Evolutionary conservation across 192 early-diverging fungal genomes (phyloP).

Genomic region (Phycomyces blakesleeanus): DNA sequence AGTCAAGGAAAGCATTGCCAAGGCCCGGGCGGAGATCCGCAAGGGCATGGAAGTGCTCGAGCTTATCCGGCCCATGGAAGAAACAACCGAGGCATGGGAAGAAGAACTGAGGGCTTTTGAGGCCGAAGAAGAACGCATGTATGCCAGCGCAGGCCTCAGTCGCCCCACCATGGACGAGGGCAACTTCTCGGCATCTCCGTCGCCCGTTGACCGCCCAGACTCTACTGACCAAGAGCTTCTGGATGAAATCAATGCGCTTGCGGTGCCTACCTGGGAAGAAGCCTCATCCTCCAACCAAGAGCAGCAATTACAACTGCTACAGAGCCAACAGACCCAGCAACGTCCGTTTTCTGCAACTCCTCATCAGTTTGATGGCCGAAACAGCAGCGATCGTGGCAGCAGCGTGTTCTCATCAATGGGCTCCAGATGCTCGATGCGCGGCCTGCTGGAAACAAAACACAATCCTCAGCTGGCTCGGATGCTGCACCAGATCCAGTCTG

Average conservation of each 20-base stretch:
- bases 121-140: conserved; percentile 18
- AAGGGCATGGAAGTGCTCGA: conserved; percentile 34
- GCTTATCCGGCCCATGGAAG: conserved; percentile 14
- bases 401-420: neutral
- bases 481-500: conserved; percentile 58
- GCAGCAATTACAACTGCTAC: no score
- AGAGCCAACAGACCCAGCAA: conserved; percentile 2
- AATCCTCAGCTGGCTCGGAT: conserved; percentile 32
- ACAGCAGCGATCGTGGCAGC: conserved; percentile 5
- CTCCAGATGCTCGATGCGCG: neutral
- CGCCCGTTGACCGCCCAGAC: conserved; percentile 4
- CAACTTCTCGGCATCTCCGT: conserved; percentile 9
- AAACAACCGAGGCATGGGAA: conserved; percentile 21
- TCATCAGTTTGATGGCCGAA: neutral
- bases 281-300: neutral
- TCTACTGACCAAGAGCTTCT: neutral
- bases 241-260: neutral
- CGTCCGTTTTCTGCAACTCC: no score
- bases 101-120: conserved; percentile 21
- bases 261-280: conserved; percentile 18
- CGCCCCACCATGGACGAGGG: conserved; percentile 12
- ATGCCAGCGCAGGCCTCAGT: neutral
- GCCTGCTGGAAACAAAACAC: conserved; percentile 8
- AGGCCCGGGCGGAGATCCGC: conserved; percentile 30
- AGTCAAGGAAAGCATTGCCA: conserved; percentile 36